Evolutionary conservation across 2,329 filamentous ascomycete species (phyloP).

Genomic region (Basipetospora sp.): DNA sequence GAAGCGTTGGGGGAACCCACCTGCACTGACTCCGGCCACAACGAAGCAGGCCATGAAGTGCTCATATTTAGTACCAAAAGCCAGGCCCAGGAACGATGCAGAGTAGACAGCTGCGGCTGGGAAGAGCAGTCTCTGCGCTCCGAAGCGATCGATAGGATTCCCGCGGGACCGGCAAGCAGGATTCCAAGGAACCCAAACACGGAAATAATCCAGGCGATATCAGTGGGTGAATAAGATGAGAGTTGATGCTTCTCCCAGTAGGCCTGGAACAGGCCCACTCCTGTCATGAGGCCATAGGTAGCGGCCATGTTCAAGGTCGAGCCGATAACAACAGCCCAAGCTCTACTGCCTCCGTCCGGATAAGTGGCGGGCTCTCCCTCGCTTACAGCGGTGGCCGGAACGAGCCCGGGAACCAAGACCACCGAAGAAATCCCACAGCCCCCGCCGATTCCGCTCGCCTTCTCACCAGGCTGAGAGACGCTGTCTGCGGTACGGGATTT

Average conservation of each 20-base stretch:
- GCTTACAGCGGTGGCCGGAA: neutral
- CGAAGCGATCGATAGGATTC: constrained; percentile 63
- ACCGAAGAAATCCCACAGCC: no score
- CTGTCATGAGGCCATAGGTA: constrained; percentile 59
- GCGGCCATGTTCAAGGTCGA: constrained; percentile 58
- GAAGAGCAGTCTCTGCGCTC: constrained; percentile 44
- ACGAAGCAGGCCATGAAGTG: constrained; percentile 17
- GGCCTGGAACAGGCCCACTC: constrained; percentile 59
- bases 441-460: no score
- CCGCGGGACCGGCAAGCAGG: constrained; percentile 67
- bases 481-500: no score
- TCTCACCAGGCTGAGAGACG: no score
- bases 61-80: constrained; percentile 14
- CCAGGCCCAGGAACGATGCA: constrained; percentile 14
- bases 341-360: constrained; percentile 57
- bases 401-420: no score
- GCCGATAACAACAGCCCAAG: constrained; percentile 66
- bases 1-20: constrained; percentile 60
- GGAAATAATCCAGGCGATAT: constrained; percentile 73
- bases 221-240: constrained; percentile 44
- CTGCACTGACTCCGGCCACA: constrained; percentile 41
- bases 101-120: constrained; percentile 12
- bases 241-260: constrained; percentile 64
- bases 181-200: constrained; percentile 70
- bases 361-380: neutral